These are phyloP conservation scores for Grosmannia penicillata DNA, from an alignment of 2,329 filamentous ascomycete genomes.

Conservation along the genomic window DNA sequence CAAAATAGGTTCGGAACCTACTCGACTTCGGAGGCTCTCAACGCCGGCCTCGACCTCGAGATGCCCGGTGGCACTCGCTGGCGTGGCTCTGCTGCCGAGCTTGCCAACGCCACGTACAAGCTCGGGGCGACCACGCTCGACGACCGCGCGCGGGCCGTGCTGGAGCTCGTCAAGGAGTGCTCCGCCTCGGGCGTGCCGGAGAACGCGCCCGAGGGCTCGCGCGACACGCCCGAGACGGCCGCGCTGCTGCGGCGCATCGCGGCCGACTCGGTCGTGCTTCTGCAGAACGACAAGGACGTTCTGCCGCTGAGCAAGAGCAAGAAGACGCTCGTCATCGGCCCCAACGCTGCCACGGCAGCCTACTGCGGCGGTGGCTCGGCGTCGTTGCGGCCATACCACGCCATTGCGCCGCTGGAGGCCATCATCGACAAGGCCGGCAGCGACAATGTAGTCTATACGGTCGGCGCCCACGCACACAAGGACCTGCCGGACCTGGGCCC, in stretches of 20 bases:
- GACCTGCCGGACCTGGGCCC: slow-evolving; percentile 8
- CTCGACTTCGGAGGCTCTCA: slow-evolving; percentile 12
- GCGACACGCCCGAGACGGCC: slow-evolving; percentile 4
- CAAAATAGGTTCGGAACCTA: slow-evolving; percentile 13
- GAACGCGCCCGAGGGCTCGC: slow-evolving; percentile 5
- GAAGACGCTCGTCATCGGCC: slow-evolving; percentile 30
- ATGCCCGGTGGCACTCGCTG: slow-evolving; percentile 17
- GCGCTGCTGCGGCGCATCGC: slow-evolving; percentile 7
- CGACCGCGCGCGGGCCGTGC: slow-evolving; percentile 14
- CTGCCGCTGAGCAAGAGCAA: slow-evolving; percentile 31
- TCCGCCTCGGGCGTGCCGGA: slow-evolving; percentile 1
- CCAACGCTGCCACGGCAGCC: slow-evolving; percentile 26
- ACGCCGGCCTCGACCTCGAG: slow-evolving; percentile 15
- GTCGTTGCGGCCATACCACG: slow-evolving; percentile 24
- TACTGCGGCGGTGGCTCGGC: slow-evolving; percentile 15
- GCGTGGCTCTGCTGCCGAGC: slow-evolving; percentile 12
- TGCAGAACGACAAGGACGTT: slow-evolving; percentile 35
- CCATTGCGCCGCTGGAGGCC: slow-evolving; percentile 26
- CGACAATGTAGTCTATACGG: slow-evolving; percentile 15
- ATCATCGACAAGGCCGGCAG: slow-evolving; percentile 17
- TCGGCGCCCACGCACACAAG: slow-evolving; percentile 9
- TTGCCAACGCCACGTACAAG: slow-evolving; percentile 13
- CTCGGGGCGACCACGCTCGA: slow-evolving; percentile 13
- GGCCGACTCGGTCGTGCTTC: slow-evolving; percentile 9
- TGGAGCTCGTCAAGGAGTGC: slow-evolving; percentile 11